Evolutionary conservation across 345 rosid genomes (phyloP).

Genomic region (Fremontodendron californicum): DNA sequence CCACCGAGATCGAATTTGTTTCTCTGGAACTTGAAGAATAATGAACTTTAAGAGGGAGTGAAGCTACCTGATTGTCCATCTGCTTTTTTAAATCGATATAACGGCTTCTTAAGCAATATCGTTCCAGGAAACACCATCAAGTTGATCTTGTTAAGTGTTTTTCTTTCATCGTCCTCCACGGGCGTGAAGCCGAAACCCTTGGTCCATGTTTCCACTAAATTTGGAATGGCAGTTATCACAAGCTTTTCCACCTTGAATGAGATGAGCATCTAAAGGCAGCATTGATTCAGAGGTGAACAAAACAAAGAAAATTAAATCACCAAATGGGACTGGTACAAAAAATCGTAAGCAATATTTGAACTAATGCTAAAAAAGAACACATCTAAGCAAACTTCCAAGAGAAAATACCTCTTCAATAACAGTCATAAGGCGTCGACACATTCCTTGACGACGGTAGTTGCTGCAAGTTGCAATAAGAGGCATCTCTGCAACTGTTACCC

Average conservation of each 20-base stretch:
- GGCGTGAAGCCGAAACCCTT: constrained; percentile 70
- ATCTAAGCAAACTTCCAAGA: not conserved
- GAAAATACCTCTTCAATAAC: constrained; percentile 75
- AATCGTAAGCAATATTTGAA: not conserved
- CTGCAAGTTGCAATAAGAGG: constrained; percentile 95
- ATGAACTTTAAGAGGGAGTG: not conserved
- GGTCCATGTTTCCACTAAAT: constrained; percentile 85
- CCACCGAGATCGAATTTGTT: not conserved
- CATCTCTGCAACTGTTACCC: constrained; percentile 84
- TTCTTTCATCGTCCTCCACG: constrained; percentile 55
- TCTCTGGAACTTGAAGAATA: not conserved
- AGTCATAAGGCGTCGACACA: constrained; percentile 77
- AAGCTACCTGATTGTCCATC: constrained; percentile 35
- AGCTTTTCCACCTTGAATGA: constrained; percentile 82
- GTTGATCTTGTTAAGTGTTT: constrained; percentile 53
- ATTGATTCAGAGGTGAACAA: not conserved
- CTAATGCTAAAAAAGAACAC: not conserved
- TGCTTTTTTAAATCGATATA: constrained; percentile 27
- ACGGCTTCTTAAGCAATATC: constrained; percentile 56
- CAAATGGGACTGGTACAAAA: not conserved
- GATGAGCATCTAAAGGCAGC: constrained; percentile 55
- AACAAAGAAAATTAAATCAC: not conserved
- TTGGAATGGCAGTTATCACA: constrained; percentile 84
- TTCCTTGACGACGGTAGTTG: constrained; percentile 79
- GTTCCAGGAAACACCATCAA: constrained; percentile 91